A percentile compares a stretch with the other conserved stretches of the same genome.
Conservation (phyloP, 140 eudicot genomes). For the Anethum foeniculum region DNA sequence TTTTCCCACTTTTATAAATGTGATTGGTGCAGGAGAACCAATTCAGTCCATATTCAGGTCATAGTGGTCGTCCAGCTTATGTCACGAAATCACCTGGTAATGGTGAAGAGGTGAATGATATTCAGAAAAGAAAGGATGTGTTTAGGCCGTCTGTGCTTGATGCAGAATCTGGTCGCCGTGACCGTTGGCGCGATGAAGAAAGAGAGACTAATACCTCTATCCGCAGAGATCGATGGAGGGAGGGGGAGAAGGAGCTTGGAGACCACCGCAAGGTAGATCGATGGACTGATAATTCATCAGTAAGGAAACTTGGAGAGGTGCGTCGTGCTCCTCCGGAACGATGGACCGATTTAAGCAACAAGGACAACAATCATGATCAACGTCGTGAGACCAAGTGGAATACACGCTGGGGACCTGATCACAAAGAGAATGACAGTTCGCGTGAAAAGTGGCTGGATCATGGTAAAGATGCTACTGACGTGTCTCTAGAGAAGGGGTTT, state of each 20-base stretch:
- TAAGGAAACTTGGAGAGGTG: constrained; percentile 54
- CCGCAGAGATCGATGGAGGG: constrained; percentile 89
- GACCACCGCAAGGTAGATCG: constrained; percentile 69
- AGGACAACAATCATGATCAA: constrained; percentile 54
- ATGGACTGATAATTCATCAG: constrained; percentile 54
- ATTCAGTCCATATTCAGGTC: constrained; percentile 33
- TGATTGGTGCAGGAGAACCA: constrained; percentile 48
- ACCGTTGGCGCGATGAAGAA: constrained; percentile 97
- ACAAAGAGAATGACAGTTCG: constrained; percentile 43
- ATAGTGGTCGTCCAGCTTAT: constrained; percentile 13
- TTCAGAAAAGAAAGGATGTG: constrained; percentile 75
- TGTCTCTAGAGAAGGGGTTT: constrained; percentile 38
- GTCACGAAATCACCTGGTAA: constrained; percentile 45
- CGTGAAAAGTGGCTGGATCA: constrained; percentile 48
- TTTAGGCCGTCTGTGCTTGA: constrained; percentile 78
- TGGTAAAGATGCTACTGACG: constrained; percentile 43
- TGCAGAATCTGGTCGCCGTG: constrained; percentile 63
- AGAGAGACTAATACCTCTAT: constrained; percentile 59
- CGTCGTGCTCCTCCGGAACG: constrained; percentile 59
- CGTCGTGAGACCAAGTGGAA: constrained; percentile 95
- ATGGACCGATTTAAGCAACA: constrained; percentile 55
- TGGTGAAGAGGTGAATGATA: constrained; percentile 37
- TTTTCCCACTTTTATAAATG: neutral
- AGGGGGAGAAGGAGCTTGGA: constrained; percentile 60
- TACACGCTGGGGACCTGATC: constrained; percentile 86